These are phyloP conservation scores for Adansonia madagascariensis DNA, from an alignment of 441 rosid genomes.

Conservation along the genomic window DNA sequence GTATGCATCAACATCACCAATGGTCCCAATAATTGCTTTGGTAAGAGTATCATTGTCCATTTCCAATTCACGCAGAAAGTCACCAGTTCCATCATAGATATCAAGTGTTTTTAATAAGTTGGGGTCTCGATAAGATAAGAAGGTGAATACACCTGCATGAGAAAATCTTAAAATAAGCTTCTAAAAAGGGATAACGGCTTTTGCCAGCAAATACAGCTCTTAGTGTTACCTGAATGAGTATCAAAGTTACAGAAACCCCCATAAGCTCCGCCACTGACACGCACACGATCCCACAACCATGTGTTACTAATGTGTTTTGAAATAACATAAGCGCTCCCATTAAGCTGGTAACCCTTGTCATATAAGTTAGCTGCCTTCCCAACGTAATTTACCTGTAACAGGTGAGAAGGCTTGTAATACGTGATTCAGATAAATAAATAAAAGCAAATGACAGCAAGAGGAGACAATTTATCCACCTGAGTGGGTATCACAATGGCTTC, in stretches of 20 bases:
- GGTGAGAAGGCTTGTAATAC: constrained; percentile 9
- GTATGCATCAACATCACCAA: constrained; percentile 90
- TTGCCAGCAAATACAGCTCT: neutral
- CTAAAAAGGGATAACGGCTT: neutral
- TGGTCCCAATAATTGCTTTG: constrained; percentile 93
- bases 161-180: constrained; percentile 28
- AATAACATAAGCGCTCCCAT: constrained; percentile 91
- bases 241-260: constrained; percentile 95
- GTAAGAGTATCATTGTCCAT: constrained; percentile 80
- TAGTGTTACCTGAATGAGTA: constrained; percentile 77
- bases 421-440: neutral
- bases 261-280: constrained; percentile 97
- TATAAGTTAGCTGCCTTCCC: constrained; percentile 91
- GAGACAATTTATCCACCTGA: constrained; percentile 55
- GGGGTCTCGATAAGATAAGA: constrained; percentile 92
- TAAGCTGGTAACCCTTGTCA: constrained; percentile 70
- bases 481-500: constrained; percentile 94
- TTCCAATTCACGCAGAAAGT: constrained; percentile 73
- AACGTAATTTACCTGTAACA: constrained; percentile 84
- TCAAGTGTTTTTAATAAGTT: constrained; percentile 88
- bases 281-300: constrained; percentile 98
- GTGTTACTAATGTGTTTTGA: constrained; percentile 87
- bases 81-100: constrained; percentile 78
- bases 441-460: constrained; percentile 2
- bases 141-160: constrained; percentile 78